Evolutionary conservation across 1,139 yeast species (phyloP).

Genomic region (Suhomyces maxii): DNA sequence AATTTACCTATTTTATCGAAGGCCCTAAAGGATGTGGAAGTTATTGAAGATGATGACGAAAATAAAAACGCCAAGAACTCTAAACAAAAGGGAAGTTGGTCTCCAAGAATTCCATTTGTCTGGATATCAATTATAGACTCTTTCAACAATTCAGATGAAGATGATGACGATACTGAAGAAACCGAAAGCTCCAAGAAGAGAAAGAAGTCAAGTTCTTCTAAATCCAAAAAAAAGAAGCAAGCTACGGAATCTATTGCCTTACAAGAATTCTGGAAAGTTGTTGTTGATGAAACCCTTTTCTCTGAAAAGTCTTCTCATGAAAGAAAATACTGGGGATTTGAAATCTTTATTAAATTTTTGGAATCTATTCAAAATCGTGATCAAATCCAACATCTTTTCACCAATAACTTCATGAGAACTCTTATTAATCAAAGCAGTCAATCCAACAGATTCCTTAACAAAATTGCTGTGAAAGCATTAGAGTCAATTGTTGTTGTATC

Average conservation of each 20-base stretch:
- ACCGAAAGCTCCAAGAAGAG: slow-evolving; percentile 22
- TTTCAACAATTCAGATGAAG: slow-evolving; percentile 22
- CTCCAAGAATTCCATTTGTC: slow-evolving; percentile 76
- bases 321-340: slow-evolving; percentile 85
- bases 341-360: slow-evolving; percentile 59
- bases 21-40: slow-evolving; percentile 61
- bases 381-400: slow-evolving; percentile 48
- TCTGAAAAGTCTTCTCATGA: slow-evolving; percentile 78
- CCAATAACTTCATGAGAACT: slow-evolving; percentile 72
- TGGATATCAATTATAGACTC: slow-evolving; percentile 67
- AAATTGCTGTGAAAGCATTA: slow-evolving; percentile 59
- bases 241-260: slow-evolving; percentile 37
- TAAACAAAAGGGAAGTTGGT: slow-evolving; percentile 65
- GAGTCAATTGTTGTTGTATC: slow-evolving; percentile 41
- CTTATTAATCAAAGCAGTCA: slow-evolving; percentile 78
- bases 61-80: slow-evolving; percentile 16
- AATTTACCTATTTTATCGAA: slow-evolving; percentile 62
- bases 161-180: slow-evolving; percentile 19
- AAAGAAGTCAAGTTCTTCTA: slow-evolving; percentile 31
- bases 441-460: slow-evolving; percentile 63
- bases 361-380: slow-evolving; percentile 27
- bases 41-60: slow-evolving; percentile 33
- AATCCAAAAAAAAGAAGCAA: slow-evolving; percentile 14
- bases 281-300: slow-evolving; percentile 79
- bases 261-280: slow-evolving; percentile 76